Evolutionary conservation across 352 stramenopile species (phyloP).

Genomic region (Phytophthora cryptogea): DNA sequence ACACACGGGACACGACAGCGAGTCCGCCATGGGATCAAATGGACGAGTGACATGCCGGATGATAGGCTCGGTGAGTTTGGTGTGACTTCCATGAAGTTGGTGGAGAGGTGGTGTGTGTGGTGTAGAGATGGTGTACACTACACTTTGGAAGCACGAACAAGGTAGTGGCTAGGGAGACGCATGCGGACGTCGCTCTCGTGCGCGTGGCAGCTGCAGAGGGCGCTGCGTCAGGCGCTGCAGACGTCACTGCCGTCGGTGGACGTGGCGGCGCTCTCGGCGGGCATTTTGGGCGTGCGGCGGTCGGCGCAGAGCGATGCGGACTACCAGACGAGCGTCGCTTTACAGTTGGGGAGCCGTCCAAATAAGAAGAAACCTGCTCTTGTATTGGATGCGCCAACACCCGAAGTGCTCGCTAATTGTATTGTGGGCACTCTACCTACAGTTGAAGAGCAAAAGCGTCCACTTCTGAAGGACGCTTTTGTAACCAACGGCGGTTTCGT

Average conservation of each 20-base stretch:
- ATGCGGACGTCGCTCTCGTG: slow-evolving; percentile 50
- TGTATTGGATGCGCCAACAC: slow-evolving; percentile 8
- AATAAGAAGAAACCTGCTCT: slow-evolving; percentile 18
- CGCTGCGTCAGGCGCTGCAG: slow-evolving; percentile 47
- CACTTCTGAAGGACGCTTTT: slow-evolving; percentile 46
- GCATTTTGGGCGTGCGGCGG: slow-evolving; percentile 63
- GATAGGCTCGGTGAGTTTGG: too few relatives aligned
- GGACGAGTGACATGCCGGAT: too few relatives aligned
- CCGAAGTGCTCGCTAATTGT: slow-evolving; percentile 46
- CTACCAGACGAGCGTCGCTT: slow-evolving; percentile 77
- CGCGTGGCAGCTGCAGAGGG: slow-evolving; percentile 49
- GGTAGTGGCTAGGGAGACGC: slow-evolving; percentile 1
- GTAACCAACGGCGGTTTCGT: slow-evolving; percentile 77
- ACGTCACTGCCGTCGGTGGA: slow-evolving; percentile 39
- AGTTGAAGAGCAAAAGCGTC: slow-evolving; percentile 6
- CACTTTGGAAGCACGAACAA: not conserved
- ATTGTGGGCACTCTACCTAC: slow-evolving; percentile 32
- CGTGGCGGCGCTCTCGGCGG: slow-evolving; percentile 6
- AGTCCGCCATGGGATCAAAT: slow-evolving; percentile 25
- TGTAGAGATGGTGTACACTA: not conserved
- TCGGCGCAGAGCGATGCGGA: slow-evolving; percentile 65
- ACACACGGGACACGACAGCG: slow-evolving; percentile 58
- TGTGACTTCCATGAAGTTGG: too few relatives aligned
- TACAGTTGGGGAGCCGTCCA: slow-evolving; percentile 55
- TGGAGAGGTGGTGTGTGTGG: not conserved